Evolutionary conservation across 805 yeast species (phyloP), one percentile per base, ranked within the genome.

Genomic region (Ogataea nonfermentans): DNA sequence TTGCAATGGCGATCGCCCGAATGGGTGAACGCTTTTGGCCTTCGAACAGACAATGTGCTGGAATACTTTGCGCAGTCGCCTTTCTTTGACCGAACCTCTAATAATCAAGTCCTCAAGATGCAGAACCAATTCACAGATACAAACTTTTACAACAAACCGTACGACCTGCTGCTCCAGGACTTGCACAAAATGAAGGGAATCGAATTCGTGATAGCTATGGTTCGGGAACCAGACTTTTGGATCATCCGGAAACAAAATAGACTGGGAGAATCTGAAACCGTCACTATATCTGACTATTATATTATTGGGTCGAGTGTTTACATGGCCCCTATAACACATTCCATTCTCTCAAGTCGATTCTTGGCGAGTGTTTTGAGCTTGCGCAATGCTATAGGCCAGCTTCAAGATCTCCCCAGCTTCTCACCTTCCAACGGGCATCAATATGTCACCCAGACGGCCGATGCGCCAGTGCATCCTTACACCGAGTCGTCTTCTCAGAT

Each of bases 1-100:
- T 73, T 93, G 29, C 98, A 90, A 61, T 93, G 99, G 99, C 78
- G 90, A 49, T 83, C 93, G 3, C 98, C 99, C 1, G 99, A 93
- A 62, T 93, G 96, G 95, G 88, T 93, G 48, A 95, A 89, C 58
- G 76, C 81, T 37, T 81, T 80, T 59, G 97, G 96, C 0, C 74
- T 93, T 16, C 73, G 89, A 31, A 84, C 95, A 0, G 95, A 81
- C 37, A 93, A 90, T 57, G 96, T 93, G 1, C 72, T 93, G 14
- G 98, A 93, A 44, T 93, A 93, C 63, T 90, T 93, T 56, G 71
- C 96, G 4, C 86, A 87, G 52, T 86, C 96, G 2, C 99, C 99
- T 2, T 95, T 91, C 65, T 93, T 85, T 59, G 97, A 91, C 59
- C 74, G 97, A 49, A 79, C 95, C 1, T 84, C 96, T 31, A 93